A percentile compares a stretch with the other conserved stretches of the same genome.
These are phyloP conservation scores for Xylaria sp. DNA, from an alignment of 2,329 filamentous ascomycete genomes.

Conservation along the genomic window DNA sequence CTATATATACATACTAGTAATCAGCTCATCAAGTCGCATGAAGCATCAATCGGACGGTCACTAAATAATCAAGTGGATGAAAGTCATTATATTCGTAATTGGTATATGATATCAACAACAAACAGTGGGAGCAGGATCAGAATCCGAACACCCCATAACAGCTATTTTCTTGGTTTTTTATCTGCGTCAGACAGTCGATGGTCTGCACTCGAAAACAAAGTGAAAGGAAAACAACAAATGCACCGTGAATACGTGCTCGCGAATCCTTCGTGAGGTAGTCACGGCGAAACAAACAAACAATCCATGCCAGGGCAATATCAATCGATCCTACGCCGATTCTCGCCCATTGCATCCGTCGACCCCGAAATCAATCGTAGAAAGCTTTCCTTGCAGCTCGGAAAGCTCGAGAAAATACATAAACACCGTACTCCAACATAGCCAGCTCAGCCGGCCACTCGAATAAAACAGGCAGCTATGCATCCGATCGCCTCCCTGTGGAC, in stretches of 20 bases:
- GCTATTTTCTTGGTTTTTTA: too few species aligned
- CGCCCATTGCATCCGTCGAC: too few species aligned
- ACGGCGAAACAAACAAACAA: neutral
- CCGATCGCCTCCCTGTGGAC: too few species aligned
- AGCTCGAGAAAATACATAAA: neutral
- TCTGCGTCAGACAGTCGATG: too few species aligned
- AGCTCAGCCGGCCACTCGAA: neutral
- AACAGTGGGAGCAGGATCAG: neutral
- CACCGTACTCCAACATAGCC: slow-evolving; percentile 5
- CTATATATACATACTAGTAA: neutral
- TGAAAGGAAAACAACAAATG: too few species aligned
- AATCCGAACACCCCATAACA: neutral
- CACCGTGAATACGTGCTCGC: neutral
- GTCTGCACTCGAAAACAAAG: too few species aligned
- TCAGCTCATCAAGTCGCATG: neutral
- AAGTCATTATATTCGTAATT: slow-evolving; percentile 23
- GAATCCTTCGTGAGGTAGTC: too few species aligned
- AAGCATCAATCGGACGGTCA: neutral
- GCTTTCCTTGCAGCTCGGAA: neutral
- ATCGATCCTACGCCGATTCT: too few species aligned
- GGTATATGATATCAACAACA: slow-evolving; percentile 18
- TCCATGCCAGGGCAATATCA: too few species aligned
- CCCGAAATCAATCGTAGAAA: too few species aligned
- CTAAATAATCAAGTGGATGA: neutral
- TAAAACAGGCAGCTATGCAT: too few species aligned